Evolutionary conservation across 305 asterid species (phyloP).

Genomic region (Fraxinus ornus): DNA sequence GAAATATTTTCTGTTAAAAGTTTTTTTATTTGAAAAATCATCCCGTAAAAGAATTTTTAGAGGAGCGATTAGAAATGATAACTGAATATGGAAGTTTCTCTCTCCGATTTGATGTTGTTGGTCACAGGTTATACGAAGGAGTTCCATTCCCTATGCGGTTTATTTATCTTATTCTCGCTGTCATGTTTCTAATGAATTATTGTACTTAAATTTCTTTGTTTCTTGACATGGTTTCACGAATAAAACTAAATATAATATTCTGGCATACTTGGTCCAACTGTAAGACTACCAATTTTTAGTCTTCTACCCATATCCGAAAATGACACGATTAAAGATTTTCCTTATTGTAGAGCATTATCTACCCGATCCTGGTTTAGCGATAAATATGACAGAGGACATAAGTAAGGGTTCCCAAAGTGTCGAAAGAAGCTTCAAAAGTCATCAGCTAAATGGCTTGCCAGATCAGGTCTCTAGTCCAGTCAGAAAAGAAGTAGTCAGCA

Average conservation of each 20-base stretch:
- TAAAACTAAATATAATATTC: background rate
- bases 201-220: background rate
- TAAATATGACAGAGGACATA: conserved; percentile 28
- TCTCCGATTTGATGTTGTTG: background rate
- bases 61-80: background rate
- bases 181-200: conserved; percentile 1
- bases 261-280: conserved; percentile 14
- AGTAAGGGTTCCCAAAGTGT: conserved; percentile 31
- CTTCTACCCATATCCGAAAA: conserved; percentile 10
- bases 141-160: background rate
- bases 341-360: conserved; percentile 29
- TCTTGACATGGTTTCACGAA: conserved; percentile 1
- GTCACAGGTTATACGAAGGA: background rate
- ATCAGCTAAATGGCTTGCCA: conserved; percentile 32
- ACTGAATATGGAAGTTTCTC: background rate
- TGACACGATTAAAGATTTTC: conserved; percentile 10
- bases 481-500: conserved; percentile 52
- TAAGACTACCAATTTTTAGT: background rate
- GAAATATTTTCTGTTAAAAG: background rate
- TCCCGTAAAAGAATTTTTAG: background rate
- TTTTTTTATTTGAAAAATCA: background rate
- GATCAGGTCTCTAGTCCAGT: conserved; percentile 52
- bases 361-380: conserved; percentile 33
- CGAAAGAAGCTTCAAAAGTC: conserved; percentile 36
- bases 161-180: background rate